Base-by-base conservation (phyloP, 305 asterid genomes). In the Fraxinus sp. region DNA sequence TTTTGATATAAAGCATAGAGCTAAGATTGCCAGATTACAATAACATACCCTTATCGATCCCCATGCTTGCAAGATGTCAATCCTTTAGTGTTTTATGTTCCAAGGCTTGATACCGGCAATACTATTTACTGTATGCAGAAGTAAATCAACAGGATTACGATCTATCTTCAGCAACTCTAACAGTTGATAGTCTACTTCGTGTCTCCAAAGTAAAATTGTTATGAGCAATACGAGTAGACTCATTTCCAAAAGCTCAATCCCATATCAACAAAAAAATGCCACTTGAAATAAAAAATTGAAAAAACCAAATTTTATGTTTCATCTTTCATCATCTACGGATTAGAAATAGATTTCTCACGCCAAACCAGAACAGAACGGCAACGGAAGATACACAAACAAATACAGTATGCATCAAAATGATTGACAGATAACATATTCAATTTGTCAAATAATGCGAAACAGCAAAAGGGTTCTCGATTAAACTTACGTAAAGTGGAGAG, bases 401-500 rank as follows among this genome's bases (percentile, higher is more conserved):
- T 62, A 62, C 71, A 62, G 71, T 20, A 62, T 22, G 13, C 11
- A 62, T 62, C 28, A 20, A 28, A 20, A 59, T 59, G 10, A 59
- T 59, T 62, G 30, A 4, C 32, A 62, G 30, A 62, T 5, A 57
- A 57, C 68, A 7, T n/a, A 18, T 18, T 5, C 68, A n/a, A 59
- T 59, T 59, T 6, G 30, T 59, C 0, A 59, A 57, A 18, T 7
- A 20, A 59, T 20, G 30, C 14, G 30, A 59, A 59, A 18, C 70
- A 20, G 70, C 13, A 59, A 20, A 20, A 18, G 70, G 30, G 30
- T 20, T 59, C 3, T 2, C 30, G 30, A 59, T 20, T 20, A 59
- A 59, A 59, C 70, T 59, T 59, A 59, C 70, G 57, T 62, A 79
- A 86, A 79, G 41, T 7, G 41, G 16, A 62, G 72, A 62, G 82